A percentile compares a stretch with the other conserved stretches of the same genome.
These are phyloP conservation scores for Pythium pectinolyticum DNA, from an alignment of 352 stramenopile species.

Conservation along the genomic window DNA sequence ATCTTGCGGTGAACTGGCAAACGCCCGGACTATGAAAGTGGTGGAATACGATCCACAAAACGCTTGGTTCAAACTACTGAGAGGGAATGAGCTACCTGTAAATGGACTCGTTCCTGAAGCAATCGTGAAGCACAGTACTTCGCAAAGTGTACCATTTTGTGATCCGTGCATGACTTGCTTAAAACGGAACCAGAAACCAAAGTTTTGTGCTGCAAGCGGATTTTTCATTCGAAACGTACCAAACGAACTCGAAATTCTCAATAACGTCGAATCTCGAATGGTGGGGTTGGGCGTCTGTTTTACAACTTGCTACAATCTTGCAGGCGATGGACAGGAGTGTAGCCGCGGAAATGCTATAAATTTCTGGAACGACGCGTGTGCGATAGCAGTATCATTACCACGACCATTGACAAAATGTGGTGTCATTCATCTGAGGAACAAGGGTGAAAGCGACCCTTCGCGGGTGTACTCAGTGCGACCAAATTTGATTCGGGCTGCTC, in stretches of 20 bases:
- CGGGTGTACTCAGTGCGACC: constrained; percentile 3
- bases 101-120: background rate
- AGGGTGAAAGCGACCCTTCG: background rate
- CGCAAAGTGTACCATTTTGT: background rate
- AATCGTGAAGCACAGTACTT: background rate
- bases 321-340: constrained; percentile 8
- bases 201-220: background rate
- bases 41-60: background rate
- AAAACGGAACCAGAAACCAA: background rate
- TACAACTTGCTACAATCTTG: constrained; percentile 12
- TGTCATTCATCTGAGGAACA: background rate
- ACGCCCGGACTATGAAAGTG: background rate
- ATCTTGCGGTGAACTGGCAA: background rate
- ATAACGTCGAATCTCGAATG: constrained; percentile 3
- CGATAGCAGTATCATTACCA: background rate
- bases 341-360: constrained; percentile 9
- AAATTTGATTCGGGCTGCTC: constrained; percentile 2
- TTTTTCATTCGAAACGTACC: background rate
- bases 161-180: background rate
- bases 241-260: background rate
- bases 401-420: constrained; percentile 7
- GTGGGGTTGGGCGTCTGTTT: constrained; percentile 11
- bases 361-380: constrained; percentile 17
- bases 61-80: background rate
- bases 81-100: background rate